Evolutionary conservation across 306 rosid species (phyloP), one percentile per base, ranked within the genome.

Genomic region (Astragalus membranaceus): DNA sequence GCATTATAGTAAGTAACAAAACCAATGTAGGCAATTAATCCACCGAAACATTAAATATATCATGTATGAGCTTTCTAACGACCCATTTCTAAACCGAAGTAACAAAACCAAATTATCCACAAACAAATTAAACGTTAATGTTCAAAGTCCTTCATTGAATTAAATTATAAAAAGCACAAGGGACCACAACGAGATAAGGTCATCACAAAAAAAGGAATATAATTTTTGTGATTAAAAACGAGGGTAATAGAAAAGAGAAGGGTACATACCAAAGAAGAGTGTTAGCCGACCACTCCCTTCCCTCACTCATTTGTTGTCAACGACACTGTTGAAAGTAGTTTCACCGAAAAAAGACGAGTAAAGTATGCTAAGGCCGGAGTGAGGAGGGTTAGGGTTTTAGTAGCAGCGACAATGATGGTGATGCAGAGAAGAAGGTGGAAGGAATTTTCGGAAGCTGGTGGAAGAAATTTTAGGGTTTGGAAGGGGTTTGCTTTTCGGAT

Each of bases 181-280:
- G 26, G 5, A 10, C 48, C 48, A 48, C 23, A 32, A 9, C 51
- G 10, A 56, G 52, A 41, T 37, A 37, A 67, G 58, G 50, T 47
- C 71, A 64, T 10, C 51, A 8, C 8, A 7, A 8, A 1, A 16
- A 58, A 33, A 14, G 7, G 14, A 66, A 29, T 44, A 43, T 12
- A 16, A 64, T 23, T 6, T 12, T 10, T n/a, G 23, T 2, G 7
- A 63, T 20, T 26, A 3, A 36, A 59, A 55, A 23, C 1, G 23
- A 39, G 13, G 12, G 14, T 4, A 16, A 15, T 5, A 23, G 12
- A 46, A 10, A 71, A 36, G 44, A 15, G 2, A 10, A 13, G 29
- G 39, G 42, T 12, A 5, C 6, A 29, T 0, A 85, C 83, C 90
- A 46, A 93, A 90, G 64, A 82, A n/a, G n/a, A n/a, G n/a, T n/a